Base-by-base conservation (phyloP, 2,329 filamentous ascomycete species). In the Colletotrichum simmondsii region DNA sequence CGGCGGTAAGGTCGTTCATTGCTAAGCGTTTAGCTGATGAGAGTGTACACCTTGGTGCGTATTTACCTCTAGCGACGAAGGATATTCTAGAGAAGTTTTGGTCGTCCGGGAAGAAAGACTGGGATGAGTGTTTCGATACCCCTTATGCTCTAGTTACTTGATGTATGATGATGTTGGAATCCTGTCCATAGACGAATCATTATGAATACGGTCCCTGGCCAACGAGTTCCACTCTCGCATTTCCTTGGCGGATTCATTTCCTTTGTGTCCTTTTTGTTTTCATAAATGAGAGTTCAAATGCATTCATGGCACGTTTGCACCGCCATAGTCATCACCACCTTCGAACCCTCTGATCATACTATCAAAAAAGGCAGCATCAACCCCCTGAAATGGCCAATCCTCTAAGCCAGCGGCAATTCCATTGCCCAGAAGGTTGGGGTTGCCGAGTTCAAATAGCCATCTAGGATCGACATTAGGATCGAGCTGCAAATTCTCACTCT, bases 341-440 rank as follows among this genome's bases (percentile, higher is more conserved):
- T 72, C 60, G 10, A 74, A 42, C 0, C 58, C 70, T 28, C 65
- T 22, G 4, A 64, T 70, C 57, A 71, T 66, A 22, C 62, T 78
- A 64, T 80, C 77, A 46, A 80, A 80, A 26, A 82, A 81, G 4
- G 80, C 80, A 71, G 77, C 77, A 66, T 82, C 80, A 6, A 82
- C 78, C 19, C 80, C 80, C 70, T 82, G 78, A 35, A 82, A 80
- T 0, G 77, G 76, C 80, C 80, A 82, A 53, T 82, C 80, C 60
- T 82, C 79, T 14, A 72, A 61, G 4, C 72, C 75, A 2, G 76
- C 76, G 3, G 78, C 62, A 22, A 78, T 28, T 4, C 68, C 72
- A 8, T 78, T 75, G 16, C 67, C 64, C 30, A 67, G 26, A 16
- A 56, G 12, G 22, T 58, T 53, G 16, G 26, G 10, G 12, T 64